These are phyloP conservation scores for Termitomyces sp. DNA, from an alignment of 768 basidiomycete genomes.

Conservation along the genomic window DNA sequence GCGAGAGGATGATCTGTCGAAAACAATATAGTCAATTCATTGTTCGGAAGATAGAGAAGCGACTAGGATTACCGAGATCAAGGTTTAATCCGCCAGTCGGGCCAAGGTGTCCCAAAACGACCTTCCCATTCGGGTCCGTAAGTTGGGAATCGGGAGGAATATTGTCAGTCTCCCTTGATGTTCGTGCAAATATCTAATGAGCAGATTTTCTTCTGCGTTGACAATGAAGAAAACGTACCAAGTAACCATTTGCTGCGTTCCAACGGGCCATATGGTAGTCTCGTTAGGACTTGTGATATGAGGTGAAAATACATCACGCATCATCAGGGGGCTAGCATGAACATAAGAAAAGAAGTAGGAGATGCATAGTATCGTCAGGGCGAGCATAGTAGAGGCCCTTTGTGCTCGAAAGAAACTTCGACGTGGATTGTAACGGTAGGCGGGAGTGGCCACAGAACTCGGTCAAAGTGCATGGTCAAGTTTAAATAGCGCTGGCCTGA, in stretches of 20 bases:
- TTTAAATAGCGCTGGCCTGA: conserved; percentile 16
- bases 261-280: conserved; percentile 44
- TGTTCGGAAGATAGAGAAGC: not conserved
- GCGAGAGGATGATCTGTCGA: conserved; percentile 53
- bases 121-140: conserved; percentile 42
- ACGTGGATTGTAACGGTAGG: conserved; percentile 13
- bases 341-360: conserved; percentile 23
- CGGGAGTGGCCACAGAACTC: conserved; percentile 11
- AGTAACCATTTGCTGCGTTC: conserved; percentile 39
- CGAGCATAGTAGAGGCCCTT: conserved; percentile 20
- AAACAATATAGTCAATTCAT: not conserved
- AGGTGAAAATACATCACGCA: conserved; percentile 44
- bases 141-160: conserved; percentile 38
- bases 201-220: not conserved
- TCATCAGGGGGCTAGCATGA: conserved; percentile 30
- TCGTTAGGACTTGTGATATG: conserved; percentile 42
- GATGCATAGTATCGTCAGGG: conserved; percentile 23
- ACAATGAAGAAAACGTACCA: conserved; percentile 35
- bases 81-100: conserved; percentile 45
- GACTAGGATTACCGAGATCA: conserved; percentile 32
- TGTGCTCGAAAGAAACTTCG: conserved; percentile 8
- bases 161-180: conserved; percentile 42
- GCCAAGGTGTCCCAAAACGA: conserved; percentile 45
- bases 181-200: not conserved
- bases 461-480: conserved; percentile 7